phyloP scores from a whole-genome alignment of 495 filamentous ascomycete species.

The Cryomyces minteri region DNA sequence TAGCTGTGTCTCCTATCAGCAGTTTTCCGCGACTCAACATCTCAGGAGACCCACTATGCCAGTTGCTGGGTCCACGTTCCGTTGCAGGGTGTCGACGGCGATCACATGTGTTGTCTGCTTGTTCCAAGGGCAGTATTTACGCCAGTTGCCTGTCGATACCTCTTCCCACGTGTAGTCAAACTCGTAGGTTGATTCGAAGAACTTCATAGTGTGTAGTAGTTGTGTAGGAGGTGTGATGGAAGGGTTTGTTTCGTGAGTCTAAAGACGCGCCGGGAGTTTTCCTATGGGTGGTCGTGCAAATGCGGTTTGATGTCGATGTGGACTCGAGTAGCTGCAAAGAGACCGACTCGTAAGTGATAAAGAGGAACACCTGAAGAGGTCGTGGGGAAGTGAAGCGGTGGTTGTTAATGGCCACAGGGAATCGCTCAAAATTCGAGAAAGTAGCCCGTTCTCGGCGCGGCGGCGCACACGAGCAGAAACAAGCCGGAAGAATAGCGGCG shows the following conservation, averaged over 20 bases:
- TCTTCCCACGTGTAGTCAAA: conserved; percentile 98
- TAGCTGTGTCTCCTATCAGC: conserved; percentile 30
- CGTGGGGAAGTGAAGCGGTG: too few relatives aligned
- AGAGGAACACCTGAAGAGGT: too few relatives aligned
- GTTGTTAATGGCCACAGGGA: too few relatives aligned
- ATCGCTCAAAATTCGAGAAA: too few relatives aligned
- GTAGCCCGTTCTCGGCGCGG: too few relatives aligned
- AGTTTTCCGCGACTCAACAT: not conserved
- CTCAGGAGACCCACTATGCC: conserved; percentile 47
- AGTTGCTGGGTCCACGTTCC: conserved; percentile 58
- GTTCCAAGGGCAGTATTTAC: conserved; percentile 98
- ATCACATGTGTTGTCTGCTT: conserved; percentile 85
- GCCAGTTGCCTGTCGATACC: conserved; percentile 98
- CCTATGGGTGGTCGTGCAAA: too few relatives aligned
- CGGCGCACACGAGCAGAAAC: too few relatives aligned
- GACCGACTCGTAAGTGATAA: too few relatives aligned
- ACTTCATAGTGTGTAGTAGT: conserved; percentile 48
- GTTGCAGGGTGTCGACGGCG: conserved; percentile 79
- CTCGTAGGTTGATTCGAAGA: conserved; percentile 72
- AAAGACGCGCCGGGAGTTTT: too few relatives aligned
- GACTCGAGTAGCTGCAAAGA: too few relatives aligned
- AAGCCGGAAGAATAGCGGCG: too few relatives aligned
- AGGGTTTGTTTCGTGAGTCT: not conserved
- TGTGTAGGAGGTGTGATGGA: not conserved
- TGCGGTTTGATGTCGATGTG: too few relatives aligned